Evolutionary conservation across 805 yeast genomes (phyloP).

Genomic region (Kodamaea restingae): DNA sequence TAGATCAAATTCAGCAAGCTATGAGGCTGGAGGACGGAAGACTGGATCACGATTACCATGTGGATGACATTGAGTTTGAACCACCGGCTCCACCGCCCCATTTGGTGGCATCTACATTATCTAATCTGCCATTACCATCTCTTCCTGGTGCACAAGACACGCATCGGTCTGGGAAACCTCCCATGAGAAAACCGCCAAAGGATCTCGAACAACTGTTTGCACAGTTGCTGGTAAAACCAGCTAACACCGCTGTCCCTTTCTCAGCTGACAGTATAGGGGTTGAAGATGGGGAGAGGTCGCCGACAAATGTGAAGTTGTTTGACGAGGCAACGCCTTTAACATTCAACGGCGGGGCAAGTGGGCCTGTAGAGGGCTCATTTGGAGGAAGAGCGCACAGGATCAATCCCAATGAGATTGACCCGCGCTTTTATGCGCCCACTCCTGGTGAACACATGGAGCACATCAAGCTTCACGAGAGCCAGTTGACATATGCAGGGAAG

Average conservation of each 20-base stretch:
- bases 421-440: constrained; percentile 59
- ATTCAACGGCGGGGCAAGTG: constrained; percentile 12
- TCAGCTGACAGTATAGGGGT: constrained; percentile 42
- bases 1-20: constrained; percentile 9
- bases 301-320: constrained; percentile 34
- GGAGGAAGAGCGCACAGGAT: constrained; percentile 44
- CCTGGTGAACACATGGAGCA: constrained; percentile 44
- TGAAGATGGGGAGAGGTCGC: constrained; percentile 25
- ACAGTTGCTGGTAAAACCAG: constrained; percentile 1
- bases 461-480: constrained; percentile 15
- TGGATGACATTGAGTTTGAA: constrained; percentile 12
- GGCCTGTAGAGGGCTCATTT: constrained; percentile 3
- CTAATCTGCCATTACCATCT: constrained; percentile 4
- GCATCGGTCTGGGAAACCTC: constrained; percentile 9
- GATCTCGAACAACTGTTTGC: constrained; percentile 4
- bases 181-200: constrained; percentile 23
- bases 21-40: too few relatives aligned
- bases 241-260: constrained; percentile 30
- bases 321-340: constrained; percentile 31
- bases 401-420: constrained; percentile 81
- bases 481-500: not conserved
- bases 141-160: not conserved
- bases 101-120: constrained; percentile 1
- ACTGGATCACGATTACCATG: constrained; percentile 9
- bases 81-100: constrained; percentile 27